Base-by-base conservation (phyloP, 2,329 filamentous ascomycete species). In the Claviceps sorghi region DNA sequence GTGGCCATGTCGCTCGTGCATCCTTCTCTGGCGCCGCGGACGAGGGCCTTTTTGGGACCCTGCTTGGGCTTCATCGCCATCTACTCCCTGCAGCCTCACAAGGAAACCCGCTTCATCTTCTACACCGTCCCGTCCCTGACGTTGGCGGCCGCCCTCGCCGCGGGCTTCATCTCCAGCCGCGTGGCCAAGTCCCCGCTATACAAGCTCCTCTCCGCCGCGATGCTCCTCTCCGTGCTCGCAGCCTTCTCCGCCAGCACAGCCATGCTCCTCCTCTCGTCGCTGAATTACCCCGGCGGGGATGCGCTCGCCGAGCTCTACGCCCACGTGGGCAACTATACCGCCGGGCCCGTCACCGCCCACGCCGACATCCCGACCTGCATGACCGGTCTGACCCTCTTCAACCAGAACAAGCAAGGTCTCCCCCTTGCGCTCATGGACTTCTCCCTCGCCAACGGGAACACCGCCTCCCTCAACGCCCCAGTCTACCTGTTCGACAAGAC, bases 41-140 rank as follows among this genome's bases (percentile, higher is more conserved):
- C 74, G 0, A 62, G 67, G 17, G 69, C 72, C 7, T 61, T 87
- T 0, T 72, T 86, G 4, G 59, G 83, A 2, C 89, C 93, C 0
- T 76, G 79, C 10, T 58, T 94, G 1, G 66, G 78, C 32, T 98
- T 90, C 65, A 74, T 94, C 21, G 76, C 76, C 4, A 67, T 94
- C 44, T 97, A 95, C 72, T 95, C 88, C 57, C 60, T 88, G 49
- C 85, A 95, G 56, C 90, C 91, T 0, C 93, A 98, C 71, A 98
- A 98, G 65, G 93, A 98, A 70, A 86, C 89, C 65, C 86, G 93
- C 19, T 98, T 98, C 72, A 83, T 98, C 59, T 82, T 97, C 61
- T 97, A 97, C 69, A 76, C 81, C 50, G 75, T 95, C 26, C 93
- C 93, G 0, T 76, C 84, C 0, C 71, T 97, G 32, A 95, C 90